Conservation (phyloP, 306 rosid genomes). For the Cicer chorassanicum region DNA sequence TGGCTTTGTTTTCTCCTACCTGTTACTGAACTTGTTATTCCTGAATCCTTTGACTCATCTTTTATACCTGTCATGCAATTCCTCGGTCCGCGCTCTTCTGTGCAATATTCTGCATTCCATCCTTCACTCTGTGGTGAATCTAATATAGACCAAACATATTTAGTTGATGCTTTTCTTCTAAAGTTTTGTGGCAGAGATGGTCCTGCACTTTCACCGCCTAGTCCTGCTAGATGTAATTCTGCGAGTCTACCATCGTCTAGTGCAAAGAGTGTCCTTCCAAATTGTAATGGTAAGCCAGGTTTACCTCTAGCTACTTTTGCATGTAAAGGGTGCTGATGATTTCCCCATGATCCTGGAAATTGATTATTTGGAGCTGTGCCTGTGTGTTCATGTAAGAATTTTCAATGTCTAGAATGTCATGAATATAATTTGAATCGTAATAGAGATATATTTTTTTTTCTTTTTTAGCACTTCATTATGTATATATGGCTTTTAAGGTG, state of each 20-base stretch:
- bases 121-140: slow-evolving; percentile 93
- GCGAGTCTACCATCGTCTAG: slow-evolving; percentile 88
- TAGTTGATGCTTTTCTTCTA: slow-evolving; percentile 58
- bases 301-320: slow-evolving; percentile 83
- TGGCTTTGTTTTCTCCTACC: slow-evolving; percentile 76
- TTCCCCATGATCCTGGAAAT: slow-evolving; percentile 65
- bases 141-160: slow-evolving; percentile 77
- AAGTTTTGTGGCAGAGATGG: slow-evolving; percentile 57
- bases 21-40: slow-evolving; percentile 49
- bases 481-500: slow-evolving; percentile 3
- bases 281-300: slow-evolving; percentile 72
- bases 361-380: slow-evolving; percentile 57
- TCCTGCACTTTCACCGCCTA: slow-evolving; percentile 83
- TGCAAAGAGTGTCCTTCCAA: slow-evolving; percentile 68
- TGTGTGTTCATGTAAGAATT: slow-evolving; percentile 49
- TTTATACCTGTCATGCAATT: slow-evolving; percentile 76
- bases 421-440: slow-evolving; percentile 13
- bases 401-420: slow-evolving; percentile 28
- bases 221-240: slow-evolving; percentile 73
- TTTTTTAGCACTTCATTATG: slow-evolving; percentile 4
- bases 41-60: slow-evolving; percentile 67
- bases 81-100: slow-evolving; percentile 77
- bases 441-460: background rate
- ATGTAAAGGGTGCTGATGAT: slow-evolving; percentile 74
- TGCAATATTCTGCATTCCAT: slow-evolving; percentile 96